A percentile compares a stretch with the other conserved stretches of the same genome.
phyloP scores from a whole-genome alignment of 192 early-diverging fungal genomes.

The Pilobolus umbonatus region DNA sequence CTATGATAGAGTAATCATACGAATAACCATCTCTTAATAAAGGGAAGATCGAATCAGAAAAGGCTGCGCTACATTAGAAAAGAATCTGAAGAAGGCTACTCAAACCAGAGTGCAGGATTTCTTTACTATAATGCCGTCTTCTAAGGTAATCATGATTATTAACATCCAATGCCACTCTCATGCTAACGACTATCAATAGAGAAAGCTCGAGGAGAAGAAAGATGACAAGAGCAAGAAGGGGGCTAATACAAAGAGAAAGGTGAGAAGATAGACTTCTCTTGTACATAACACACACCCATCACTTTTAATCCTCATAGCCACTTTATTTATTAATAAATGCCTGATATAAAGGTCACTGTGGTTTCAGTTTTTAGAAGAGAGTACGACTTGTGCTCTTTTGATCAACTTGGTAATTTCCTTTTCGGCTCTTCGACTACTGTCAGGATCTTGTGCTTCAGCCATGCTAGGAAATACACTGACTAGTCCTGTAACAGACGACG shows the following conservation, averaged over 20 bases:
- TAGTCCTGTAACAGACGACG: conserved; percentile 14
- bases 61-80: conserved; percentile 73
- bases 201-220: neutral
- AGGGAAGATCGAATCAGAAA: conserved; percentile 86
- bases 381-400: no score
- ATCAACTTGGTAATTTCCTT: no score
- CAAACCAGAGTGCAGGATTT: conserved; percentile 93
- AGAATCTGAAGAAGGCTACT: conserved; percentile 68
- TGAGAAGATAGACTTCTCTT: no score
- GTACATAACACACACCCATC: no score
- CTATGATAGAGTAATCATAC: neutral
- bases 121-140: conserved; percentile 51
- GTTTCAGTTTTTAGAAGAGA: no score
- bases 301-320: no score
- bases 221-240: neutral
- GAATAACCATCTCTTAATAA: neutral
- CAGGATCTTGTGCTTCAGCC: neutral
- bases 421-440: no score
- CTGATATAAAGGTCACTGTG: no score
- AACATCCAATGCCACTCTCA: no score
- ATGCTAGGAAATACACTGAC: neutral
- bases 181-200: neutral
- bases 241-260: no score
- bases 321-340: no score
- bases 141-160: no score